phyloP scores from a whole-genome alignment of 2,329 filamentous ascomycete genomes.

The Zymoseptoria crescenta region DNA sequence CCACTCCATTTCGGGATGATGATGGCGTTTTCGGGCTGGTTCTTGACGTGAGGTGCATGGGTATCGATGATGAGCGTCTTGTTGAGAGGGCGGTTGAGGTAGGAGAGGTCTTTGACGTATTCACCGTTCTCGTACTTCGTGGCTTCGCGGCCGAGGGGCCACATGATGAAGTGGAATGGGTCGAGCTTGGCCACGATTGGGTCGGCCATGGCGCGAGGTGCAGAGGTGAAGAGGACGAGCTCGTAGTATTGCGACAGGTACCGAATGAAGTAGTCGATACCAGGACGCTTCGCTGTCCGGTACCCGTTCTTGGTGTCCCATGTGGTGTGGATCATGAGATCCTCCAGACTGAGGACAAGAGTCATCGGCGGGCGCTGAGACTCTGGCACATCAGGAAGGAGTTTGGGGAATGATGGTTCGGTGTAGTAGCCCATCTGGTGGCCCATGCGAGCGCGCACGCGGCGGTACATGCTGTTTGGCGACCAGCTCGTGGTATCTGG shows the following conservation, averaged over 20 bases:
- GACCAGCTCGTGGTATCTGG: slow-evolving; percentile 77
- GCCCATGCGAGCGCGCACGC: slow-evolving; percentile 64
- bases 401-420: slow-evolving; percentile 87
- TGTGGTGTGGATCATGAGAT: slow-evolving; percentile 88
- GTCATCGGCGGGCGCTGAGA: slow-evolving; percentile 82
- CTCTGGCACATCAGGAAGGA: slow-evolving; percentile 74
- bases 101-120: slow-evolving; percentile 97
- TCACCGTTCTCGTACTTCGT: slow-evolving; percentile 94
- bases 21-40: slow-evolving; percentile 95
- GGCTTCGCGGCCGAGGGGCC: slow-evolving; percentile 92
- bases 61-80: slow-evolving; percentile 96
- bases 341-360: slow-evolving; percentile 83
- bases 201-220: slow-evolving; percentile 76
- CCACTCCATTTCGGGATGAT: slow-evolving; percentile 86
- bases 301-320: slow-evolving; percentile 93
- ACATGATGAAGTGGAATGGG: slow-evolving; percentile 89
- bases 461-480: slow-evolving; percentile 67
- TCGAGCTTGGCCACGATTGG: slow-evolving; percentile 88
- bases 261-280: slow-evolving; percentile 92
- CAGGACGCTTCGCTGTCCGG: slow-evolving; percentile 89
- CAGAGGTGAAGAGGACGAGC: slow-evolving; percentile 87
- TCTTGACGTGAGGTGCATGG: slow-evolving; percentile 68
- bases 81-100: slow-evolving; percentile 89
- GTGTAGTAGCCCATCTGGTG: slow-evolving; percentile 87
- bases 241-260: slow-evolving; percentile 98